These are phyloP conservation scores for Rhodosporidiobolus odoratus DNA, from an alignment of 768 basidiomycete species.

Conservation along the genomic window DNA sequence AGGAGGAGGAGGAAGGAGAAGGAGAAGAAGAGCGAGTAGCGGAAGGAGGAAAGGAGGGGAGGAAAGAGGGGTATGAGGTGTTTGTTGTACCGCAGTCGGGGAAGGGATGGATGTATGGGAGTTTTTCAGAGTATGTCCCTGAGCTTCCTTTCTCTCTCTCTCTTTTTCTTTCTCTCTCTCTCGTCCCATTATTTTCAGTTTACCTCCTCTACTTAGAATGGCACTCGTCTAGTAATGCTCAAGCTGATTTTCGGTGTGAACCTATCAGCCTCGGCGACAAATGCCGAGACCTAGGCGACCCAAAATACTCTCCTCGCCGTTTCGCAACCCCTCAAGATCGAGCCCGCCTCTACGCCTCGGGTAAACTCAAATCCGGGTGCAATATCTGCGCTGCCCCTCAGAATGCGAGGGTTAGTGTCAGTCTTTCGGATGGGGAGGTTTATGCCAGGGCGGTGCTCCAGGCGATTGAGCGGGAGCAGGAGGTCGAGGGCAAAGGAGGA, in stretches of 20 bases:
- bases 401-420: no score
- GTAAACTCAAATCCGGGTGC: no score
- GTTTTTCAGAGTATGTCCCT: neutral
- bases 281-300: neutral
- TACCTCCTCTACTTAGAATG: neutral
- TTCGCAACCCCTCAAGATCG: neutral
- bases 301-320: neutral
- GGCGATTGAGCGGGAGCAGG: neutral
- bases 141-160: neutral
- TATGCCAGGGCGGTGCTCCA: neutral
- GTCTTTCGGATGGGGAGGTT: neutral
- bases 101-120: slow-evolving; percentile 1
- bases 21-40: no score
- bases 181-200: neutral
- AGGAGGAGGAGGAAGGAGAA: no score
- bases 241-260: no score
- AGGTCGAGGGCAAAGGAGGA: neutral
- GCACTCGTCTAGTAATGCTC: no score
- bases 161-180: neutral
- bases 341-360: neutral
- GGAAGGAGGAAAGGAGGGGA: no score
- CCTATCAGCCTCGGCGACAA: slow-evolving; percentile 13
- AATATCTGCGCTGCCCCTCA: no score
- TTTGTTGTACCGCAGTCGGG: neutral
- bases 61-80: slow-evolving; percentile 3